Conservation (phyloP, 2,329 filamentous ascomycete genomes). For the Eurotiales sp. region DNA sequence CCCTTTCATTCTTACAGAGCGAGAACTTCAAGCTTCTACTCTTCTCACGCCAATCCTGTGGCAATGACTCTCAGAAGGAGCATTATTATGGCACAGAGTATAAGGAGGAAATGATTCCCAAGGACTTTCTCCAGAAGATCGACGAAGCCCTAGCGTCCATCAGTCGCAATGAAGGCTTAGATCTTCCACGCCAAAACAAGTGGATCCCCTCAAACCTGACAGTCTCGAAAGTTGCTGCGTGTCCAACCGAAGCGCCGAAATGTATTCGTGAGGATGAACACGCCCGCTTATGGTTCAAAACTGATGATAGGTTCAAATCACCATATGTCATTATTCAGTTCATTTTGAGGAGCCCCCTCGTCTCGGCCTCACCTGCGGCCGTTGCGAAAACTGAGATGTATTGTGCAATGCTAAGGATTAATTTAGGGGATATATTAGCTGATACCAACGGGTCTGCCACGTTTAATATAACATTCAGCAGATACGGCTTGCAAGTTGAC, state of each 20-base stretch:
- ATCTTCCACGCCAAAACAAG: constrained; percentile 88
- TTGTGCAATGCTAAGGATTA: constrained; percentile 81
- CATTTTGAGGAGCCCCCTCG: constrained; percentile 72
- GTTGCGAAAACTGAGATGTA: constrained; percentile 75
- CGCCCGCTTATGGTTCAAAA: constrained; percentile 92
- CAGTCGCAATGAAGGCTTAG: constrained; percentile 63
- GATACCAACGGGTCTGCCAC: constrained; percentile 92
- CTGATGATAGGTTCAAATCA: constrained; percentile 97
- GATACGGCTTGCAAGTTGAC: constrained; percentile 70
- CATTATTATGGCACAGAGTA: constrained; percentile 99
- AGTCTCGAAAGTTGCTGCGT: constrained; percentile 84
- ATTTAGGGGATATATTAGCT: constrained; percentile 88
- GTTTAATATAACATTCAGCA: constrained; percentile 79
- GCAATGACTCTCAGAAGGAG: constrained; percentile 81
- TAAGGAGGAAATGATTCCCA: constrained; percentile 72
- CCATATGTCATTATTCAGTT: constrained; percentile 86
- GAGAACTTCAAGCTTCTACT: constrained; percentile 87
- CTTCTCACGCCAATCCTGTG: constrained; percentile 78
- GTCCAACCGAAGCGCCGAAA: constrained; percentile 69
- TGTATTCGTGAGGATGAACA: constrained; percentile 80
- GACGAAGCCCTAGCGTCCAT: constrained; percentile 60
- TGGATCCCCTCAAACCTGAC: constrained; percentile 92
- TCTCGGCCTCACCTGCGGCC: constrained; percentile 72
- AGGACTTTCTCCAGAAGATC: constrained; percentile 69
- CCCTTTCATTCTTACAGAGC: constrained; percentile 69